phyloP scores from a whole-genome alignment of 2,329 filamentous ascomycete species.

The Colletotrichum spinosum region DNA sequence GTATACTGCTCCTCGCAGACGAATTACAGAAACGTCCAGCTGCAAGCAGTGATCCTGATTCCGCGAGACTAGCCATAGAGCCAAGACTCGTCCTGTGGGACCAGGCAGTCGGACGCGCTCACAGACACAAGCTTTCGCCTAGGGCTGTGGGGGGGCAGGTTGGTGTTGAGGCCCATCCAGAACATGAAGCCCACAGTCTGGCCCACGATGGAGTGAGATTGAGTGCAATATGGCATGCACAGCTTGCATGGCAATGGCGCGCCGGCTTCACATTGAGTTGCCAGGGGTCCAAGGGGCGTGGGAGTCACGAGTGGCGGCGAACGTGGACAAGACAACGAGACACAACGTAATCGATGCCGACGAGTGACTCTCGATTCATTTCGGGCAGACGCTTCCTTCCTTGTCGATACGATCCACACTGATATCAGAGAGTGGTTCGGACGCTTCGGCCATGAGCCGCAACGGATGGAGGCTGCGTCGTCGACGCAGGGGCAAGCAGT shows the following conservation, averaged over 20 bases:
- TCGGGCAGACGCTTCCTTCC: slow-evolving; percentile 24
- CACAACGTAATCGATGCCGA: not conserved
- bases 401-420: slow-evolving; percentile 30
- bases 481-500: not conserved
- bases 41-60: slow-evolving; percentile 20
- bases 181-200: slow-evolving; percentile 1
- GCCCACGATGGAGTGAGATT: slow-evolving; percentile 26
- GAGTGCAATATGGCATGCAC: slow-evolving; percentile 14
- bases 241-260: not conserved
- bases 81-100: slow-evolving; percentile 28
- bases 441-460: slow-evolving; percentile 24
- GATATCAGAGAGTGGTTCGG: slow-evolving; percentile 20
- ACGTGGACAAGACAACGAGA: not conserved
- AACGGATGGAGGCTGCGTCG: not conserved
- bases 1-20: not conserved
- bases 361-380: slow-evolving; percentile 21
- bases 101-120: slow-evolving; percentile 7
- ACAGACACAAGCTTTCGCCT: slow-evolving; percentile 28
- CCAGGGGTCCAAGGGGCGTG: not conserved
- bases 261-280: slow-evolving; percentile 2
- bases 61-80: slow-evolving; percentile 3
- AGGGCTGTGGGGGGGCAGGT: not conserved
- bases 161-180: slow-evolving; percentile 8
- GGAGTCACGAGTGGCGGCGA: no score
- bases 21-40: not conserved